phyloP scores from a whole-genome alignment of 225 moss, liverwort and hornwort genomes.

The Thuidium tamariscinum region DNA sequence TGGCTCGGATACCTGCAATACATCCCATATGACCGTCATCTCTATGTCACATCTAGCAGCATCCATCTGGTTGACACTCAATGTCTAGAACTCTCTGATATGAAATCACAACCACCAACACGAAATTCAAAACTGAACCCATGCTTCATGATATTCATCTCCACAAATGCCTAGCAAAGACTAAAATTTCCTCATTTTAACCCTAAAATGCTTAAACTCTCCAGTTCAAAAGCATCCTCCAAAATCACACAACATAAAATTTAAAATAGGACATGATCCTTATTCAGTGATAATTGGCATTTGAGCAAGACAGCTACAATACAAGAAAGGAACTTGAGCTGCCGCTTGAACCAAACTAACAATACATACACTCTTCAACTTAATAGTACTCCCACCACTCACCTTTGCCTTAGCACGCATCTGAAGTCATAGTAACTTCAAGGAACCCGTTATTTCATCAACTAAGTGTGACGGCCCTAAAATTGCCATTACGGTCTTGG shows the following conservation, averaged over 20 bases:
- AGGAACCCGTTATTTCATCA: constrained; percentile 46
- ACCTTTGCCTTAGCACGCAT: neutral
- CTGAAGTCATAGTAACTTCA: constrained; percentile 39
- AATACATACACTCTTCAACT: neutral
- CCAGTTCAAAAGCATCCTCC: neutral
- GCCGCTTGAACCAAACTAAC: neutral
- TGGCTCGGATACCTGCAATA: constrained; percentile 52
- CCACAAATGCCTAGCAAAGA: neutral
- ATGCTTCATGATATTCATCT: neutral
- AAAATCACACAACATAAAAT: neutral
- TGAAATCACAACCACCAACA: neutral
- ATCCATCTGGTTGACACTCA: neutral
- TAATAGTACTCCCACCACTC: neutral
- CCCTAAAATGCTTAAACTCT: neutral
- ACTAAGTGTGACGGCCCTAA: constrained; percentile 38
- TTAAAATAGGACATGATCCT: neutral
- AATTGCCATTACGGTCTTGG: constrained; percentile 80
- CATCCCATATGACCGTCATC: neutral
- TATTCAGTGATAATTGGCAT: neutral
- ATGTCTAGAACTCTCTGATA: neutral
- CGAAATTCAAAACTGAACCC: neutral
- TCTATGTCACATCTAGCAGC: neutral
- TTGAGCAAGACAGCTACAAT: neutral
- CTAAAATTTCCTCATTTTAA: neutral
- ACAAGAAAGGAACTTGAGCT: neutral